A percentile compares a stretch with the other conserved stretches of the same genome.
These are phyloP conservation scores for Penicillium sp. DNA, from an alignment of 2,329 filamentous ascomycete species.

Conservation along the genomic window DNA sequence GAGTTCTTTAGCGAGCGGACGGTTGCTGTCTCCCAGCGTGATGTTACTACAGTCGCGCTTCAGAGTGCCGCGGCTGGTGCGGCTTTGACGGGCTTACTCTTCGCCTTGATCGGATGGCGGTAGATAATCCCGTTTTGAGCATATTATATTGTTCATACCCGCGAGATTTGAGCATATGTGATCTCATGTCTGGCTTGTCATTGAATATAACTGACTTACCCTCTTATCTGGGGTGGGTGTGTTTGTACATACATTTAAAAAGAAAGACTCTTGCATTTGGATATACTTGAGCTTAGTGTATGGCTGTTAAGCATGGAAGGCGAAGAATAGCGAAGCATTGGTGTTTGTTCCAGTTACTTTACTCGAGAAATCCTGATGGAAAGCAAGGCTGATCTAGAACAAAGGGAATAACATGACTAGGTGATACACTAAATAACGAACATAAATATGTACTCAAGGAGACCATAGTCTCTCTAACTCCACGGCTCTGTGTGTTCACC, in stretches of 20 bases:
- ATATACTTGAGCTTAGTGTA: constrained; percentile 13
- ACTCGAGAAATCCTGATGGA: no score
- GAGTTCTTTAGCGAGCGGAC: constrained; percentile 65
- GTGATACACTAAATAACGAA: constrained; percentile 28
- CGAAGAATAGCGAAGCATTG: not conserved
- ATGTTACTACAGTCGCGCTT: constrained; percentile 65
- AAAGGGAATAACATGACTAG: constrained; percentile 33
- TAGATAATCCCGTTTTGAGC: constrained; percentile 24
- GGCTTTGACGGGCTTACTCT: constrained; percentile 51
- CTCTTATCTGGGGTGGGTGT: constrained; percentile 3
- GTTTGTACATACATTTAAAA: constrained; percentile 21
- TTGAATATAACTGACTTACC: constrained; percentile 8
- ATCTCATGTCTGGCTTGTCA: not conserved
- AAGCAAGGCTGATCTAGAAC: constrained; percentile 9
- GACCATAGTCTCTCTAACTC: constrained; percentile 10
- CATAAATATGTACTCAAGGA: constrained; percentile 29
- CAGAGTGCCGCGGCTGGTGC: constrained; percentile 67
- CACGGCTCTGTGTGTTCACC: constrained; percentile 12
- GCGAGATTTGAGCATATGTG: not conserved
- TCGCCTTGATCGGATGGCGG: constrained; percentile 51
- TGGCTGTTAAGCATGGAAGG: constrained; percentile 5
- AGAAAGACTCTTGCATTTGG: constrained; percentile 15
- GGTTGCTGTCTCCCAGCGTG: constrained; percentile 63
- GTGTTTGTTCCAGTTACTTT: not conserved
- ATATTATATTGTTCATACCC: constrained; percentile 4